Conservation (phyloP, 148 eudicot species). For the Silene latifolia region DNA sequence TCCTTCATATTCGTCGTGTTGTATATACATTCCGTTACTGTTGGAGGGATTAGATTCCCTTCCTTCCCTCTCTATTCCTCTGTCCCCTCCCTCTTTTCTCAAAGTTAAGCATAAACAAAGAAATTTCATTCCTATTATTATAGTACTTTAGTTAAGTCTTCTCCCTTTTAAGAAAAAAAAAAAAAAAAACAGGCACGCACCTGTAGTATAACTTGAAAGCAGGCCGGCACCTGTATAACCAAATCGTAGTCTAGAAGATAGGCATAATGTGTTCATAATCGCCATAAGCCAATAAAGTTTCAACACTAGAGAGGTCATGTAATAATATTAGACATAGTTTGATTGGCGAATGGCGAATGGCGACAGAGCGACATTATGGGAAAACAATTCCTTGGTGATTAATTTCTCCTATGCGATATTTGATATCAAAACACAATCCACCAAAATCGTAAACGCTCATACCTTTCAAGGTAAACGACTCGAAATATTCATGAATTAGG, state of each 20-base stretch:
- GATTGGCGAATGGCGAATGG: too few species aligned
- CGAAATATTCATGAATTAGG: too few species aligned
- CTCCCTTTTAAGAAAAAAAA: too few species aligned
- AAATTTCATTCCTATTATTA: slow-evolving; percentile 11
- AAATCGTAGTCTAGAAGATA: not conserved
- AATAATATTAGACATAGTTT: too few species aligned
- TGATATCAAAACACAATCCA: too few species aligned
- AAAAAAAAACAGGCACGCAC: too few species aligned
- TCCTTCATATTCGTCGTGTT: slow-evolving; percentile 17
- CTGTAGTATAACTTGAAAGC: not conserved
- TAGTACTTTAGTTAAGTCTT: not conserved
- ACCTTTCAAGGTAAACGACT: too few species aligned
- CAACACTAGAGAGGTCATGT: too few species aligned
- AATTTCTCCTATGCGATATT: not conserved
- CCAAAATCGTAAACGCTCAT: too few species aligned
- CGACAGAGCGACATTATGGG: too few species aligned
- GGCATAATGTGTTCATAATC: not conserved
- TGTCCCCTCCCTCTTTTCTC: not conserved
- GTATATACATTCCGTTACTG: slow-evolving; percentile 23
- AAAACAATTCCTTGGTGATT: not conserved
- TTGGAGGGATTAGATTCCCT: slow-evolving; percentile 20
- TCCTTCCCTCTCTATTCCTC: not conserved
- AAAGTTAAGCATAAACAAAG: slow-evolving; percentile 6
- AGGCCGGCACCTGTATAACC: too few species aligned
- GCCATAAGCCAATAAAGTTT: too few species aligned